phyloP scores from a whole-genome alignment of 495 filamentous ascomycete genomes.

The Massariosphaeria phaeospora region DNA sequence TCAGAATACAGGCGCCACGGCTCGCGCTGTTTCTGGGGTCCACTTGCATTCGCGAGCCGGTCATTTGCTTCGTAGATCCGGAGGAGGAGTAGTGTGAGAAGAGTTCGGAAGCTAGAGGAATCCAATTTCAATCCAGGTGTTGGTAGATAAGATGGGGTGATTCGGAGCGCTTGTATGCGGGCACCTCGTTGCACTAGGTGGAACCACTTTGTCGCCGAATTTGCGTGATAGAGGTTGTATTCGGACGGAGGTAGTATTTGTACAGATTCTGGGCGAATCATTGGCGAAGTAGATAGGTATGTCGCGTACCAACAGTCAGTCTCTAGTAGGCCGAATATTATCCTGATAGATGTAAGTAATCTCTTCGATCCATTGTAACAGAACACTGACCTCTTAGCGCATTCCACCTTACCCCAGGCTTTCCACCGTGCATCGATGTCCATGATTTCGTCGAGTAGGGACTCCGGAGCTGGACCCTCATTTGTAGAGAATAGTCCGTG shows the following conservation, averaged over 20 bases:
- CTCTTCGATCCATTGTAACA: background rate
- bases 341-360: constrained; percentile 33
- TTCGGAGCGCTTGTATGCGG: constrained; percentile 17
- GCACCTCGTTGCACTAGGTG: constrained; percentile 41
- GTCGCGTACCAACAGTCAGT: constrained; percentile 52
- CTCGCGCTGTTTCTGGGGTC: constrained; percentile 21
- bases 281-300: constrained; percentile 47
- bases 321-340: constrained; percentile 49
- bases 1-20: constrained; percentile 25
- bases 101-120: constrained; percentile 12
- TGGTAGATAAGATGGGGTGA: constrained; percentile 24
- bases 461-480: constrained; percentile 47
- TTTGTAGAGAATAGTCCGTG: constrained; percentile 49
- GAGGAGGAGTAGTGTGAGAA: constrained; percentile 23
- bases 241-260: constrained; percentile 49
- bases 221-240: constrained; percentile 46
- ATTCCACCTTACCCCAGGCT: constrained; percentile 51
- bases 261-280: constrained; percentile 47
- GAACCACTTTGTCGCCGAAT: constrained; percentile 47
- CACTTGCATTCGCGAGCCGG: constrained; percentile 18
- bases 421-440: constrained; percentile 52
- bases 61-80: constrained; percentile 27
- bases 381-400: constrained; percentile 44
- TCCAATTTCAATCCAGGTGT: constrained; percentile 26
- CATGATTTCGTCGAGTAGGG: constrained; percentile 45